These are phyloP conservation scores for Botrytis medusae DNA, from an alignment of 2,329 filamentous ascomycete species.

Conservation along the genomic window DNA sequence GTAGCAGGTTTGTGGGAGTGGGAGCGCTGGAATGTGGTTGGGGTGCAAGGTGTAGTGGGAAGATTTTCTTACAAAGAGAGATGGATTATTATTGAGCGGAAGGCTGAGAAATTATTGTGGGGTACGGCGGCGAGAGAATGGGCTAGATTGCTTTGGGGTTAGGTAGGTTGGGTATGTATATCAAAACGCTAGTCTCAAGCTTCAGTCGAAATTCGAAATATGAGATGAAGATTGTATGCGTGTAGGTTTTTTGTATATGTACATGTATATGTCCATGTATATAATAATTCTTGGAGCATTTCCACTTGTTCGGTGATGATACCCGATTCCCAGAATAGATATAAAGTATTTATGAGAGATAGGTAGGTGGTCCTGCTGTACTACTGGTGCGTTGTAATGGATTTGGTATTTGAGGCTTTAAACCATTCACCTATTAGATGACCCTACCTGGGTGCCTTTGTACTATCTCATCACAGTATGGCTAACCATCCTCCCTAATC, in stretches of 20 bases:
- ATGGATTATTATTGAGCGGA: not conserved
- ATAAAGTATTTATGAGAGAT: not conserved
- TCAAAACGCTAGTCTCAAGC: not conserved
- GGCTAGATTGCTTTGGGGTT: not conserved
- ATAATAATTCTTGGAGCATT: no score
- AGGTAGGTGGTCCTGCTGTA: not conserved
- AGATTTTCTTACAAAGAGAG: slow-evolving; percentile 13
- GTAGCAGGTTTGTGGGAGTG: not conserved
- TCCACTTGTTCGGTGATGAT: no score
- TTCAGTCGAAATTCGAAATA: not conserved
- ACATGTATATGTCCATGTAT: no score
- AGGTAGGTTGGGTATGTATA: not conserved
- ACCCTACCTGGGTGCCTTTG: not conserved
- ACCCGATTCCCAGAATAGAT: not conserved
- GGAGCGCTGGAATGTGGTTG: not conserved
- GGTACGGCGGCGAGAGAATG: not conserved
- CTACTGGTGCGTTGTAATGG: not conserved
- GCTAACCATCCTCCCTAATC: not conserved
- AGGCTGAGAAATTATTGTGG: slow-evolving; percentile 16
- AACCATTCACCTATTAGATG: not conserved
- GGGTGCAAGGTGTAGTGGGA: not conserved
- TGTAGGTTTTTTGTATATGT: no score
- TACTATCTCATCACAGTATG: not conserved
- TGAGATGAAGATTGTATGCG: no score
- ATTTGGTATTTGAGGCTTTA: not conserved